Base-by-base conservation (phyloP, 1,139 yeast genomes). In the Yamadazyma dendronema region DNA sequence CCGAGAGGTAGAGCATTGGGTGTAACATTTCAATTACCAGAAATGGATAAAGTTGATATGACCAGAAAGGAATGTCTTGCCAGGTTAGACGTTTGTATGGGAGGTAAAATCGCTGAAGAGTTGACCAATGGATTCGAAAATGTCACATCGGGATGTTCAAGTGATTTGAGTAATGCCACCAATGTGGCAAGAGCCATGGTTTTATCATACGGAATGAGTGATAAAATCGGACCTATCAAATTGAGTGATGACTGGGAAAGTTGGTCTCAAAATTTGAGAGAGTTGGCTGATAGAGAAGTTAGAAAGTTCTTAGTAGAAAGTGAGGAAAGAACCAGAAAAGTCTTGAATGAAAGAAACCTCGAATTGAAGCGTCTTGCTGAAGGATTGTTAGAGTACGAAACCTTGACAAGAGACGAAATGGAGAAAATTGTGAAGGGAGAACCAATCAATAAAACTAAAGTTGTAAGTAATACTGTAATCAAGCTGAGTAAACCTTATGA, bases 1-100 rank as follows among this genome's bases (percentile, higher is more conserved):
- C 98, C 98, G 33, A 79, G 99, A 59, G 99, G 99, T 30, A 74
- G 95, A 50, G 97, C 98, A 0, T 72, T 92, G 38, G 99, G 99
- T 57, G 81, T 94, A 37, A 92, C 98, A 1, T 92, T 90, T 75
- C 97, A 90, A 67, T 75, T 92, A 44, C 98, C 98, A 3, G 98
- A 94, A 59, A 89, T 90, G 95, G 99, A 92, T 64, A 90, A 94
- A 67, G 92, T 86, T 42, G 97, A 92, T 55, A 84, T 87, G 65
- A 87, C 96, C 31, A 85, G 79, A 59, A 79, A 75, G 46, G 98
- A 92, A 65, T 86, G 96, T 57, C 72, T 84, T 48, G 97, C 98
- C 0, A 72, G 95, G 48, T 67, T 92, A 48, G 98, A 92, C 60
- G 98, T 92, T 36, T 89, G 96, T 59, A 92, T 92, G 98, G 99